Evolutionary conservation across 2,329 filamentous ascomycete species (phyloP).

Genomic region (Pestalotiopsis sp.): DNA sequence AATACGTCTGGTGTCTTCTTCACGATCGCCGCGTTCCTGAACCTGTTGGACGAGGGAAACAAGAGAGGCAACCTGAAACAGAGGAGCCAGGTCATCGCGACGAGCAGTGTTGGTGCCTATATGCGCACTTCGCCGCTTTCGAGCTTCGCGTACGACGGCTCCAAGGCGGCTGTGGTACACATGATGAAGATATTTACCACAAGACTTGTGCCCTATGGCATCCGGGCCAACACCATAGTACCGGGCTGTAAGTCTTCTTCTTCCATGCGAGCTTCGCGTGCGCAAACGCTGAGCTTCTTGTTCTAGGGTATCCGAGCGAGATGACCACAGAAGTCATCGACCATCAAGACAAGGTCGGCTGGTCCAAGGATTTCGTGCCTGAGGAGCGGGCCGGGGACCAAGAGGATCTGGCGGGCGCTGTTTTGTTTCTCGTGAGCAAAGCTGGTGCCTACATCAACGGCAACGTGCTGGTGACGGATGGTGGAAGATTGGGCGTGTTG

Average conservation of each 20-base stretch:
- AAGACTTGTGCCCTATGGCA: slow-evolving; percentile 60
- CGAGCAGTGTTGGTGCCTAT: slow-evolving; percentile 66
- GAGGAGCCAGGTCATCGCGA: slow-evolving; percentile 50
- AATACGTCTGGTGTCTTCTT: slow-evolving; percentile 71
- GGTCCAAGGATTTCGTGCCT: slow-evolving; percentile 23
- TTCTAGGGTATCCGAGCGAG: slow-evolving; percentile 46
- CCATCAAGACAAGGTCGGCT: slow-evolving; percentile 19
- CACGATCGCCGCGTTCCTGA: slow-evolving; percentile 67
- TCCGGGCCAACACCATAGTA: slow-evolving; percentile 68
- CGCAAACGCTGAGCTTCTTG: not conserved
- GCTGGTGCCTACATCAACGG: slow-evolving; percentile 59
- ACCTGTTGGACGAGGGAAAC: slow-evolving; percentile 61
- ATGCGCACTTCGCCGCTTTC: slow-evolving; percentile 63
- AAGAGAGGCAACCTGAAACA: slow-evolving; percentile 47
- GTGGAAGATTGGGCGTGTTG: slow-evolving; percentile 42
- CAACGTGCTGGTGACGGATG: slow-evolving; percentile 54
- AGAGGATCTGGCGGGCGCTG: slow-evolving; percentile 55
- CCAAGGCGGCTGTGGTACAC: slow-evolving; percentile 69
- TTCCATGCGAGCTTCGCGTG: not conserved
- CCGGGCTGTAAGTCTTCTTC: slow-evolving; percentile 53
- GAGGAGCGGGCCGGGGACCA: slow-evolving; percentile 30
- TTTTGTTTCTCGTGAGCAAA: slow-evolving; percentile 53
- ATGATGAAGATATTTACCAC: slow-evolving; percentile 68
- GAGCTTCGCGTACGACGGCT: slow-evolving; percentile 71
- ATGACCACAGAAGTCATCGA: slow-evolving; percentile 40